Percentiles rank a stretch among this genome's conserved stretches.
Conservation (phyloP, 306 rosid species). For the Vigna reflexopilosa region DNA sequence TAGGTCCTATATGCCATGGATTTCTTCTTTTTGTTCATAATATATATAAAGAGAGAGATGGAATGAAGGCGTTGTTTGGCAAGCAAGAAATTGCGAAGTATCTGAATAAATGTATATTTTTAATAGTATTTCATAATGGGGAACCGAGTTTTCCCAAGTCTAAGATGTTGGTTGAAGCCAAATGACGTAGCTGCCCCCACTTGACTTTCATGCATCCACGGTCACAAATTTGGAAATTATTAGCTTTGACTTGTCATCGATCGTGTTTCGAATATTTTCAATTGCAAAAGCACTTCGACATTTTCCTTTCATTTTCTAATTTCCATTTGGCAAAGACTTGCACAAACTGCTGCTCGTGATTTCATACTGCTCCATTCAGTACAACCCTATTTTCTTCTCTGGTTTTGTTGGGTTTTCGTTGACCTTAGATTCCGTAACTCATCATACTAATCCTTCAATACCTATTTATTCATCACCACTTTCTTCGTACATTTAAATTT, state of each 20-base stretch:
- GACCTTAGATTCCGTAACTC: slow-evolving; percentile 30
- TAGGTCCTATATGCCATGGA: slow-evolving; percentile 39
- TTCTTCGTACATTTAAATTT: too few species aligned
- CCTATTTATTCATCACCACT: too few species aligned
- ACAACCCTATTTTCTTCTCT: not conserved
- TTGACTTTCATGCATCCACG: slow-evolving; percentile 53
- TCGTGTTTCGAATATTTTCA: slow-evolving; percentile 21
- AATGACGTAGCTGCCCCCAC: slow-evolving; percentile 59
- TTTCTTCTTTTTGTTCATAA: not conserved
- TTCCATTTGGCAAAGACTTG: slow-evolving; percentile 4
- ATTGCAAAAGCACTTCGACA: slow-evolving; percentile 20
- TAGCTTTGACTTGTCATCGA: not conserved
- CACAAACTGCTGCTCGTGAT: not conserved
- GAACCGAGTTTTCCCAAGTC: slow-evolving; percentile 50
- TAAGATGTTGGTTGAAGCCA: slow-evolving; percentile 42
- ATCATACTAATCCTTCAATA: slow-evolving; percentile 11
- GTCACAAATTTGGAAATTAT: slow-evolving; percentile 22
- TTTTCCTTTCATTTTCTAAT: slow-evolving; percentile 11
- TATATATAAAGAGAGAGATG: slow-evolving; percentile 9
- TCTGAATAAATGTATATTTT: slow-evolving; percentile 18
- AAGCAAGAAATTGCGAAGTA: slow-evolving; percentile 27
- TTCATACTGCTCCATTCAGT: slow-evolving; percentile 5
- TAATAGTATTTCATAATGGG: slow-evolving; percentile 30
- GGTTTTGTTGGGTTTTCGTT: slow-evolving; percentile 30
- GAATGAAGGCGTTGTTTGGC: slow-evolving; percentile 24